Evolutionary conservation across 805 yeast species (phyloP).

Genomic region (Cyberlindnera euphorbiae): DNA sequence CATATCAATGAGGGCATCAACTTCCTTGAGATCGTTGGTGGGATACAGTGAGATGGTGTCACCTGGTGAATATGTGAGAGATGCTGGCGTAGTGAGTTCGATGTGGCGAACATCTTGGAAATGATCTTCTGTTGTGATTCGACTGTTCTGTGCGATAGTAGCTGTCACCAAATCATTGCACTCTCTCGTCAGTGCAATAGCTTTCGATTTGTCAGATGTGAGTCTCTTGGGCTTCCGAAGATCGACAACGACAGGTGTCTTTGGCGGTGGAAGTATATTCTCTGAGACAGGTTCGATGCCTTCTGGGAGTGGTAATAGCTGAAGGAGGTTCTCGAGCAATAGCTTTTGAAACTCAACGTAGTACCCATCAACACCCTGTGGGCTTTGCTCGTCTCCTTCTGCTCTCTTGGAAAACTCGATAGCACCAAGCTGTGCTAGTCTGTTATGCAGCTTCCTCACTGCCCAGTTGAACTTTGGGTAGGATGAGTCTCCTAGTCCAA

Average conservation of each 20-base stretch:
- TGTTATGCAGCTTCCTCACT: constrained; percentile 71
- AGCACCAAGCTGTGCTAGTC: constrained; percentile 81
- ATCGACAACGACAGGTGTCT: constrained; percentile 27
- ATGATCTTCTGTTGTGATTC: constrained; percentile 69
- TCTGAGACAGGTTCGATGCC: constrained; percentile 29
- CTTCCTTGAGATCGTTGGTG: constrained; percentile 57
- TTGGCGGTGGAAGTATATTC: constrained; percentile 36
- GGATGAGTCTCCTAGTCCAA: constrained; percentile 93
- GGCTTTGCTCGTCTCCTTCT: constrained; percentile 83
- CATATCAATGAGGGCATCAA: constrained; percentile 54
- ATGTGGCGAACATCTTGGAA: constrained; percentile 86
- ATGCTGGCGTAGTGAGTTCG: constrained; percentile 3
- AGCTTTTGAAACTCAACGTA: constrained; percentile 68
- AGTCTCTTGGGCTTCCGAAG: constrained; percentile 27
- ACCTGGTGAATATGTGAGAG: constrained; percentile 57
- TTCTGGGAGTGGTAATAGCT: constrained; percentile 32
- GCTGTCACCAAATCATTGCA: constrained; percentile 33
- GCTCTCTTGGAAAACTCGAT: constrained; percentile 63
- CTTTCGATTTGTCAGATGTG: constrained; percentile 26
- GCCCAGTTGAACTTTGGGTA: constrained; percentile 89
- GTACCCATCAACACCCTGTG: constrained; percentile 72
- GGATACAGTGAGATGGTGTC: constrained; percentile 81
- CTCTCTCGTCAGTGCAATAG: constrained; percentile 30
- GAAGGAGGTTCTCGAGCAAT: constrained; percentile 34
- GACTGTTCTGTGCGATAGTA: constrained; percentile 40